Evolutionary conservation across 257 asterid genomes (phyloP).

Genomic region (Osmanthus fragrans): DNA sequence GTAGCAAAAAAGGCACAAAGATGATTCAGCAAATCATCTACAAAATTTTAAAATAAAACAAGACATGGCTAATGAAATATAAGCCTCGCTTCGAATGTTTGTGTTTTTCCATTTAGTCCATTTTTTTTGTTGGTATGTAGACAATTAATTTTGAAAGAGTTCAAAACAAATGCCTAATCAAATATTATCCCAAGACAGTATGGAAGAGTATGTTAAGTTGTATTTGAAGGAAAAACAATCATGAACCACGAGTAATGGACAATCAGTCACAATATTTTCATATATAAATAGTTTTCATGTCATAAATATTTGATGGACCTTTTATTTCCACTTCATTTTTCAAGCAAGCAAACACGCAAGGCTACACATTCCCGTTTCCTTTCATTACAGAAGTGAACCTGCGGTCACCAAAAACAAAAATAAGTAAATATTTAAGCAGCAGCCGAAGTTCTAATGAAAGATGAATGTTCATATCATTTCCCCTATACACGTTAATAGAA

Average conservation of each 20-base stretch:
- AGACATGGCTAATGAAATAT: no score
- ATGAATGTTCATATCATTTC: background rate
- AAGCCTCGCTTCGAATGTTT: no score
- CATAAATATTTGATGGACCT: background rate
- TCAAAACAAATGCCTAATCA: no score
- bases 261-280: conserved; percentile 16
- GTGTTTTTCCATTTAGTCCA: no score
- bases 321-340: background rate
- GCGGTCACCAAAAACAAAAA: background rate
- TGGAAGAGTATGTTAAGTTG: background rate
- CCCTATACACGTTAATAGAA: background rate
- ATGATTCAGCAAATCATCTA: no score
- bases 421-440: background rate
- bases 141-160: no score
- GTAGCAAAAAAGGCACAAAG: no score
- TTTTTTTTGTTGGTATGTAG: no score
- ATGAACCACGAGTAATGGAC: background rate
- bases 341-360: background rate
- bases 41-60: no score
- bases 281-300: background rate
- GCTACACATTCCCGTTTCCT: background rate
- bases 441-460: background rate
- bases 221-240: background rate
- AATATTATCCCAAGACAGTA: background rate
- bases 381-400: conserved; percentile 5